Evolutionary conservation across 805 yeast genomes (phyloP), one percentile per base, ranked within the genome.

Genomic region (Dipodascopsis uninucleata): DNA sequence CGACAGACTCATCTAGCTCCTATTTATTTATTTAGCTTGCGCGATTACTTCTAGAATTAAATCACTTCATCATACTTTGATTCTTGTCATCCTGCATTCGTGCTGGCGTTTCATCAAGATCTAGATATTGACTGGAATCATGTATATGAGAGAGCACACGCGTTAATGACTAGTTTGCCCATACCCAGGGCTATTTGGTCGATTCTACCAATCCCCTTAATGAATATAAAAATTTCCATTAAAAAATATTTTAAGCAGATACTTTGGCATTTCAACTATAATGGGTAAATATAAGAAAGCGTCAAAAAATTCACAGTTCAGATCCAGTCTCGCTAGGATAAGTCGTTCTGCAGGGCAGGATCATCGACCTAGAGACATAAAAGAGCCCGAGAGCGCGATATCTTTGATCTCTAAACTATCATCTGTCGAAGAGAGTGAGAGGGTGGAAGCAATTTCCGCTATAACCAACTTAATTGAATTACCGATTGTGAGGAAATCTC

Each of bases 201-300:
- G 5, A 34, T 24, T 28, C 20, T 21, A 17, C 31, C 37, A n/a
- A 7, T 9, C 7, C 7, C 34, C 12, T 7, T 8, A 12, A 34
- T 34, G 10, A 6, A 9, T 31, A 31, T 12, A n/a, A 10, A 14
- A 31, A 17, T 14, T 5, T 5, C 12, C 33, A 17, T 34, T 22
- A 17, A 20, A 28, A 6, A 10, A n/a, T 10, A 16, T 18, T n/a
- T n/a, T n/a, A n/a, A n/a, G n/a, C n/a, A n/a, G n/a, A n/a, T n/a
- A n/a, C n/a, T n/a, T n/a, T n/a, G n/a, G n/a, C n/a, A n/a, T n/a
- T n/a, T n/a, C n/a, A n/a, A n/a, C n/a, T 33, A 52, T 28, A 18
- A 84, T 84, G 94, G 94, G 84, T 37, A 84, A 83, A 65, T 73
- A 84, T 31, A 84, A 81, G 72, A 82, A 77, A 62, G 77, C 77